Conservation (phyloP, 225 moss, liverwort and hornwort genomes). For the Pseudisothecium myosuroides region DNA sequence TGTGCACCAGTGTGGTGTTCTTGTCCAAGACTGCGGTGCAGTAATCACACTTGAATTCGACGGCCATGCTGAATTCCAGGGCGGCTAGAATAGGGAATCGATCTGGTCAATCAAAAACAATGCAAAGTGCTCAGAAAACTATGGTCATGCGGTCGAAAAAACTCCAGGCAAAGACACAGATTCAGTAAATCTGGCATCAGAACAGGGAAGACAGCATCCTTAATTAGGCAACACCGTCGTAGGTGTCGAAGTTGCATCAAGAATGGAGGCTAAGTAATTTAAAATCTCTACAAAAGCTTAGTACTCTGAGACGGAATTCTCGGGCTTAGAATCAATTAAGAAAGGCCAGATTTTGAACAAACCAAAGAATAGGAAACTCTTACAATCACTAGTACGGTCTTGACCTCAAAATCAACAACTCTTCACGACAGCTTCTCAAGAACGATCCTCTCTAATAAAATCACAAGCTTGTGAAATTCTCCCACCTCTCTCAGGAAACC, state of each 20-base stretch:
- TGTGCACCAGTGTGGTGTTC: neutral
- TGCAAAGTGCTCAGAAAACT: neutral
- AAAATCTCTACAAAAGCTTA: neutral
- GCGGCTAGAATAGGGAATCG: neutral
- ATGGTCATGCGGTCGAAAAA: neutral
- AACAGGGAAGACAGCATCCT: neutral
- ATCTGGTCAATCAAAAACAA: neutral
- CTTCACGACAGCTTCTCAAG: neutral
- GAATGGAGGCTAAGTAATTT: neutral
- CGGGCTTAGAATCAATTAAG: too few relatives aligned
- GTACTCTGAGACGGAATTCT: neutral
- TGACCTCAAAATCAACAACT: neutral
- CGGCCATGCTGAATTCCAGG: neutral
- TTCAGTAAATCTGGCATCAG: neutral
- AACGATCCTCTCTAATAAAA: neutral
- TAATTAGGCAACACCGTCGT: neutral
- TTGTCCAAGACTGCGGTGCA: neutral
- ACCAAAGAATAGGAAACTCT: neutral
- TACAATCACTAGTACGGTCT: neutral
- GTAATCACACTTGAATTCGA: neutral
- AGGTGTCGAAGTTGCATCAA: neutral
- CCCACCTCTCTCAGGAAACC: neutral
- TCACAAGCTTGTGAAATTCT: neutral
- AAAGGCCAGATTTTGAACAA: neutral
- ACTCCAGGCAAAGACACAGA: neutral